A percentile compares a stretch with the other conserved stretches of the same genome.
Conservation (phyloP, 1,139 yeast species). For the Pichia sp. region DNA sequence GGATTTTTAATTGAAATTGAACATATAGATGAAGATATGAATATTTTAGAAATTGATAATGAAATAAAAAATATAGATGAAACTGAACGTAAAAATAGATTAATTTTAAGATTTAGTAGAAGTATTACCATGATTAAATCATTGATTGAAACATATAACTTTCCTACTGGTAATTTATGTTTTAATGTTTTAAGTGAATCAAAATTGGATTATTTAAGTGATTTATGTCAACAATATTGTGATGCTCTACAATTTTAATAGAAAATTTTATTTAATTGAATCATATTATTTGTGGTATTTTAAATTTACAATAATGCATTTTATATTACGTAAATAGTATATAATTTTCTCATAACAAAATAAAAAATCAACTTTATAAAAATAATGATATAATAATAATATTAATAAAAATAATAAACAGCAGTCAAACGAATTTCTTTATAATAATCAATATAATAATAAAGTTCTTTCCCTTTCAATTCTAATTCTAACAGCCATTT, state of each 20-base stretch:
- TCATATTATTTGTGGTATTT: too few relatives aligned
- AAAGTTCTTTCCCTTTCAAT: slow-evolving; percentile 27
- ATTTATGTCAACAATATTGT: slow-evolving; percentile 32
- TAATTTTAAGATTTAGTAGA: slow-evolving; percentile 27
- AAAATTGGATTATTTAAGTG: slow-evolving; percentile 30
- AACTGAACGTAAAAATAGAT: slow-evolving; percentile 19
- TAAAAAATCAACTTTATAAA: too few relatives aligned
- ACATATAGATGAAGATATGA: slow-evolving; percentile 29
- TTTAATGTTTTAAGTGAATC: slow-evolving; percentile 32
- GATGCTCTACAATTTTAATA: slow-evolving; percentile 31
- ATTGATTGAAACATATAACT: slow-evolving; percentile 27
- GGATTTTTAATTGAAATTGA: slow-evolving; percentile 63
- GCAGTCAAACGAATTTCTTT: not conserved
- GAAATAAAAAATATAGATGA: slow-evolving; percentile 7
- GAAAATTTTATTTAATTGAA: not conserved
- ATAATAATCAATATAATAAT: not conserved
- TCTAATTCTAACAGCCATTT: slow-evolving; percentile 28
- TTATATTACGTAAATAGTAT: too few relatives aligned
- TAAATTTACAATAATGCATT: too few relatives aligned
- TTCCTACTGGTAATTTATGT: slow-evolving; percentile 31
- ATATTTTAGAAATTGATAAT: slow-evolving; percentile 15
- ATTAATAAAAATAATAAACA: not conserved
- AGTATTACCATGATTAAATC: slow-evolving; percentile 29
- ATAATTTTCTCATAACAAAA: too few relatives aligned
- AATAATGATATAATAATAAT: too few relatives aligned